A percentile compares a stretch with the other conserved stretches of the same genome.
phyloP scores from a whole-genome alignment of 768 basidiomycete genomes.

The Agaricus subrufescens region DNA sequence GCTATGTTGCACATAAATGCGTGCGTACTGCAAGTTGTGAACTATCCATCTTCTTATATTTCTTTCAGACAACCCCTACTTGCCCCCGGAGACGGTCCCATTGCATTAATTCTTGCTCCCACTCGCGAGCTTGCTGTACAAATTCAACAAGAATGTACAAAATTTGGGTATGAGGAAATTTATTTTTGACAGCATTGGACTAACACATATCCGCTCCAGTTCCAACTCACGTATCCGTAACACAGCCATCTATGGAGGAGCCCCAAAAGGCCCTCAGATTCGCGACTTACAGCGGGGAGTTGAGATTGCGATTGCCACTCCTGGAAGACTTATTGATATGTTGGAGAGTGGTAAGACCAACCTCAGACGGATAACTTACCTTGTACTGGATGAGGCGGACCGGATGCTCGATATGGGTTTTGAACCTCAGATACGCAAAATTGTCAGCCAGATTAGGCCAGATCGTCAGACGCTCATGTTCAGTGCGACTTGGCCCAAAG shows the following conservation, averaged over 20 bases:
- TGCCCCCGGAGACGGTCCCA: conserved; percentile 92
- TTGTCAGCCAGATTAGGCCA: conserved; percentile 94
- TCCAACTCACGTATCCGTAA: conserved; percentile 94
- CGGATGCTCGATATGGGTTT: conserved; percentile 99
- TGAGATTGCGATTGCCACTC: conserved; percentile 99
- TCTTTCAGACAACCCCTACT: conserved; percentile 80
- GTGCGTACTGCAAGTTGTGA: conserved; percentile 38
- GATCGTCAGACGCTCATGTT: conserved; percentile 99
- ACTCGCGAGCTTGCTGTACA: conserved; percentile 99
- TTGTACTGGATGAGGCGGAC: conserved; percentile 99
- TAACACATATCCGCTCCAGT: conserved; percentile 27
- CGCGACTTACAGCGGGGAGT: conserved; percentile 96
- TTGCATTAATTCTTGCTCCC: conserved; percentile 93
- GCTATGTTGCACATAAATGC: conserved; percentile 99
- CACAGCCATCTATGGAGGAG: conserved; percentile 98
- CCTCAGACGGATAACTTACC: conserved; percentile 91
- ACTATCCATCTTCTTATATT: conserved; percentile 10
- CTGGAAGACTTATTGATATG: conserved; percentile 99
- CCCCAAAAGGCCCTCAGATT: conserved; percentile 97
- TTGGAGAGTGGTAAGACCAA: conserved; percentile 96
- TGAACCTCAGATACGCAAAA: conserved; percentile 99
- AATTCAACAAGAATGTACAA: conserved; percentile 97
- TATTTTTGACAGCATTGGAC: background rate
- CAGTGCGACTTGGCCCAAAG: conserved; percentile 99
- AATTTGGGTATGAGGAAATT: conserved; percentile 71